Base-by-base conservation (phyloP, 352 stramenopile genomes). In the Phytophthora foliorum region DNA sequence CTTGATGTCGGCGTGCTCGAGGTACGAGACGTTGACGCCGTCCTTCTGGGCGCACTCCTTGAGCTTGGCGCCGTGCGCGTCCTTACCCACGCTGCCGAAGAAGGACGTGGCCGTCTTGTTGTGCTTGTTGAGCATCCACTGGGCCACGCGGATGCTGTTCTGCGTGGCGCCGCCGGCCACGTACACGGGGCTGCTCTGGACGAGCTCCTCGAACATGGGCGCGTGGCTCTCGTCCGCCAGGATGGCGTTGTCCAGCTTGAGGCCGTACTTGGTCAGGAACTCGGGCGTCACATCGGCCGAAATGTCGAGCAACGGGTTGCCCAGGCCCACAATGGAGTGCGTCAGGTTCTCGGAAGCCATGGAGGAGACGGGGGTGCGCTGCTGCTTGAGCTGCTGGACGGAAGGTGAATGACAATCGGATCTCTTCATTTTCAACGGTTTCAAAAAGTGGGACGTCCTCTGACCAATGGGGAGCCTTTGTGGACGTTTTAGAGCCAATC, bases 231-330 rank as follows among this genome's bases (percentile, higher is more conserved):
- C 97, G 67, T 99, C 97, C 32, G 98, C 98, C 19, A 99, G 85
- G 74, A 99, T 99, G 56, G 97, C 97, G 78, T 99, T 98, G 84
- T 99, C 77, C 51, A 91, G 76, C 80, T 98, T 94, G 57, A 99
- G 81, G 4, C 89, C 91, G 78, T 99, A 99, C 83, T 99, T 99
- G 53, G 96, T 82, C 31, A 99, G 87, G 44, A 99, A 86, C 39
- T 93, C 93, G 59, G 98, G 77, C 55, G 89, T 86, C 36, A 99
- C 97, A 36, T 98, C 89, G 50, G 93, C 96, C 57, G 84, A 96
- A 76, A 99, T 99, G 86, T 99, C 98, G 59, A 99, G 92, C 60
- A 99, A 83, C 56, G 98, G 98, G 81, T 99, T 99, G 72, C 98
- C 97, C 62, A 99, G 97, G 27, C 98, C 98, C 48, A 99, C 86